Base-by-base conservation (phyloP, 768 basidiomycete genomes). In the Podaxis mareebaensis region DNA sequence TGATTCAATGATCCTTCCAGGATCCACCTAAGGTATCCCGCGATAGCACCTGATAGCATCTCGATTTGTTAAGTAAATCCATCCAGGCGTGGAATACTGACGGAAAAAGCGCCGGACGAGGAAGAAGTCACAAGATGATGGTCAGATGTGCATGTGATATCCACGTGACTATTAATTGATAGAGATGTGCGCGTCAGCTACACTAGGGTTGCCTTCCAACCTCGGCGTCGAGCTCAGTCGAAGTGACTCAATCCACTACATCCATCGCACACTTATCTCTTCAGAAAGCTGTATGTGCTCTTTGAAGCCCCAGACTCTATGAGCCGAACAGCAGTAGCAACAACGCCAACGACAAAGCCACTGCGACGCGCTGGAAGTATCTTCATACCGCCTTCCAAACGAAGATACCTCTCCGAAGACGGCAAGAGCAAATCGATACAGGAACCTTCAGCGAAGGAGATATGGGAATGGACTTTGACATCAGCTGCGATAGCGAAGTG, bases 391-490 rank as follows among this genome's bases (percentile, higher is more conserved):
- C 65, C 67, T 39, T 39, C 57, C 13, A 66, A 68, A 40, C 49
- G 59, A 11, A 48, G 40, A n/a, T 38, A 57, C 24, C 54, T 48
- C 22, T 51, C 64, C 42, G 44, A 63, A 33, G 28, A 57, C 46
- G 36, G 36, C 24, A 36, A 58, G 48, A 15, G 39, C 26, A 15
- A 26, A 0, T 36, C 51, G 5, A 64, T 36, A 1, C 64, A 63
- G 26, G n/a, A 40, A 12, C 54, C 44, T 0, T 40, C 61, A 7
- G 36, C 62, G 28, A 70, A 71, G 46, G 76, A 80, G 40, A 69
- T 82, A 20, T 81, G 77, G 74, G 74, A 78, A 68, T 89, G 88
- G 88, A 85, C 85, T 1, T 72, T 87, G 61, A 82, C 81, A 12
- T 77, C 78, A 22, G 85, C 83, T 26, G 81, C 88, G 4, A 72